Conservation (phyloP, 164 flowering plant species). For the Platanus orientalis region DNA sequence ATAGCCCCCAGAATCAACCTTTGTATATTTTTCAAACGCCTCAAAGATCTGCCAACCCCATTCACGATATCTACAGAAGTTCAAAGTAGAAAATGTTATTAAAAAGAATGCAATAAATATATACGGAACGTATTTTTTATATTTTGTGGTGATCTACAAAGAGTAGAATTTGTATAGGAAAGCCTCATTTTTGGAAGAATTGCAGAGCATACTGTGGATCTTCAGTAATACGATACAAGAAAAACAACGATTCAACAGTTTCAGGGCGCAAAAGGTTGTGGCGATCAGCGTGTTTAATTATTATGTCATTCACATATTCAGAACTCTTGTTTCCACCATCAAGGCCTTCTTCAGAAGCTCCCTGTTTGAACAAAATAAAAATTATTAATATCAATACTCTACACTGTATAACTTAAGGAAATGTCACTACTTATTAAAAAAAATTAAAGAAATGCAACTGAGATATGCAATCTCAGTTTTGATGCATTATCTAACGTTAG, state of each 20-base stretch:
- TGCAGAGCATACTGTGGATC: constrained; percentile 63
- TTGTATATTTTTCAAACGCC: constrained; percentile 83
- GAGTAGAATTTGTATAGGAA: background rate
- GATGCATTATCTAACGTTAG: no score
- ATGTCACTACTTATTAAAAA: no score
- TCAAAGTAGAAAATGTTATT: background rate
- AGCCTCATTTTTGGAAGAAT: background rate
- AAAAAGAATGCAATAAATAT: background rate
- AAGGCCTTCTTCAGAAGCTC: constrained; percentile 55
- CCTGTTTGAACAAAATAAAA: constrained; percentile 44
- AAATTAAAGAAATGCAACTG: no score
- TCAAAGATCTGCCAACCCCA: constrained; percentile 97
- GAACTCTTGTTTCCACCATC: constrained; percentile 92
- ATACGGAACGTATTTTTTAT: background rate
- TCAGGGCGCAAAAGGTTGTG: constrained; percentile 98
- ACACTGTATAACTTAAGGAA: no score
- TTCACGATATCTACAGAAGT: constrained; percentile 70
- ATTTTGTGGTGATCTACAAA: background rate
- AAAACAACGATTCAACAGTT: constrained; percentile 91
- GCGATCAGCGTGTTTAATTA: constrained; percentile 77
- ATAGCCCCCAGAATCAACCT: constrained; percentile 85
- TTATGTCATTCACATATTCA: constrained; percentile 64
- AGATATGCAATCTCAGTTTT: no score
- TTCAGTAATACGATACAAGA: constrained; percentile 82
- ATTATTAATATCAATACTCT: no score